Evolutionary conservation across 106 monocot species (phyloP), one percentile per base, ranked within the genome.

Genomic region (Acorus calamus): DNA sequence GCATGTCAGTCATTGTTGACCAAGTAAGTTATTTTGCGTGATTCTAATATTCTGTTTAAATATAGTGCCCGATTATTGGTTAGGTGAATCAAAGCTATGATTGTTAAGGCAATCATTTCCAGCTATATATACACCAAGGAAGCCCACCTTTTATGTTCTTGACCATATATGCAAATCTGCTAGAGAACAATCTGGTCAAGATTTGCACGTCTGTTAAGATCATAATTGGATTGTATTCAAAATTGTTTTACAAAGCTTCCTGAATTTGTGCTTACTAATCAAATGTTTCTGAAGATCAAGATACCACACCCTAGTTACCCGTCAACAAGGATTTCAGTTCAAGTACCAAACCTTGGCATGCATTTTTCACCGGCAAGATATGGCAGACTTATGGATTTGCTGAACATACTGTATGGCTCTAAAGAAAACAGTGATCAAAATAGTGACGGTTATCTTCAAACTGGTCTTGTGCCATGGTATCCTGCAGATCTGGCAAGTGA

Each of bases 321-420:
- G 57, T 87, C 96, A 11, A 82, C 87, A 41, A 67, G 96, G 52
- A 58, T 96, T 82, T 82, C 90, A 68, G 67, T 96, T 59, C 82
- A 96, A 96, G 87, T 96, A 43, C 96, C 96, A 11, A 83, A 74
- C 51, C 84, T 96, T 68, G 78, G 76, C 52, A 76, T 96, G 51
- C 96, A 96, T 65, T 90, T 96, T 73, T 96, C 96, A 57, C 90
- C 96, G 8, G 80, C 80, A 66, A 84, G 84, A 72, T 85, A 96
- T 78, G 57, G 63, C 76, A 84, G 78, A 77, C 76, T 96, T 45
- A 47, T 64, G 54, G 65, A 80, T 72, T 73, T 96, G 73, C 73
- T 96, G 28, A 58, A 74, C 78, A 74, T 85, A 62, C 80, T 91
- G 41, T 85, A 82, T 79, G 68, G 74, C 50, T 76, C 82, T 13